Base-by-base conservation (phyloP, 768 basidiomycete genomes). In the Mycena alexandri region DNA sequence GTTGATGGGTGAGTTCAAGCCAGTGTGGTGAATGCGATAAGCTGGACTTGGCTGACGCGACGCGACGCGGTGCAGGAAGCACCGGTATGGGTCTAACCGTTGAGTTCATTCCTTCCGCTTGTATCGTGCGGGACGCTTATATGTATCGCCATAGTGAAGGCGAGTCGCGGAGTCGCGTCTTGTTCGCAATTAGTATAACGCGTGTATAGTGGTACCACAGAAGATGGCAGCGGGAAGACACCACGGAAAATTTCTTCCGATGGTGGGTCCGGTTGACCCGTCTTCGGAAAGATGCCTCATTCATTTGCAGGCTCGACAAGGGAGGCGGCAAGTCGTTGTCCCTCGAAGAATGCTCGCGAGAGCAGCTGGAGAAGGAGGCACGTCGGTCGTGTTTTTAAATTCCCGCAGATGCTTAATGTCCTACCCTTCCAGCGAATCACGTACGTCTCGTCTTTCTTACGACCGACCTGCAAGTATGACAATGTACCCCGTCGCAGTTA, bases 51-150 rank as follows among this genome's bases (percentile, higher is more conserved):
- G 19, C 56, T 57, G 17, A 46, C n/a, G 17, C 8, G 17, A 46
- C n/a, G 17, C 8, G 16, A 24, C 42, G 22, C 41, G 29, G 29
- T n/a, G 36, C n/a, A 83, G 87, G 36, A 89, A 88, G 71, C 89
- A 90, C 73, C 82, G 88, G 14, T 90, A 89, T 80, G 88, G 88
- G 13, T 85, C 87, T 44, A 89, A 89, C 73, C 76, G 87, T 88
- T 78, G 78, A 80, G 83, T 79, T 29, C 50, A 56, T 61, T 14
- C 36, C 48, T n/a, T n/a, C 55, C 42, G 51, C 17, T 52, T 41
- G 29, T 46, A 9, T 24, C 12, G 22, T 29, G 41, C 4, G 12
- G 8, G n/a, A 47, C 24, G n/a, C 38, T 38, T 38, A 38, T 65
- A 29, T 58, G 24, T 52, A 29, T 41, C 41, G 17, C 58, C 67